Base-by-base conservation (phyloP, 306 rosid genomes). In the Prunus kanzakura region DNA sequence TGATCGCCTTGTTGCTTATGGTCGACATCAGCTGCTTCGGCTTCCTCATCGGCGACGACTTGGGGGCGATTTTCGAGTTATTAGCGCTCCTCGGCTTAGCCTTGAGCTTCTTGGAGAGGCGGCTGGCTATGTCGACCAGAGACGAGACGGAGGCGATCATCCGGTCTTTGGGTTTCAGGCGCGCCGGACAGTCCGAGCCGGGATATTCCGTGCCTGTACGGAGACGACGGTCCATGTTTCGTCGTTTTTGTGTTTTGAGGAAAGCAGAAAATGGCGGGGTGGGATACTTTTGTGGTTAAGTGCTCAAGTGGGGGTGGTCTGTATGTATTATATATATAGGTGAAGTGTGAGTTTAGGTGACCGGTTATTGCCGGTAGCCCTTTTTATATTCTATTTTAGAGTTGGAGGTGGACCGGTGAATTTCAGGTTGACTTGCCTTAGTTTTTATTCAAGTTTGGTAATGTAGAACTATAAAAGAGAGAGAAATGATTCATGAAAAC, bases 1-100 rank as follows among this genome's bases (percentile, higher is more conserved):
- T 84, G 65, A 80, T 52, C 69, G 97, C 85, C 71, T 87, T 91
- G 85, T 71, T 85, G 85, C 97, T 89, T 72, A 93, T 77, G 54
- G 74, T 88, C 71, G 85, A 76, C 22, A 94, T 82, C n/a, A 92
- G 82, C 86, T 88, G 81, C 89, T 88, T 93, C 16, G 96, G 93
- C 47, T 56, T 38, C 8, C 77, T 73, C 69, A 80, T 29, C 63
- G 74, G n/a, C 68, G 70, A 4, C 72, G 61, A 38, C 4, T 35
- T 67, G 6, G 61, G 30, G n/a, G 8, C 8, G 16, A 23, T 18
- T 8, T 79, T 73, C 11, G 27, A 11, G 30, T 41, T 22, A 10
- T 19, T 3, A 19, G 76, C 73, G 6, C 58, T 38, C 35, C 11
- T 45, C 8, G 71, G 72, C 78, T 73, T 35, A 64, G 82, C 0